Evolutionary conservation across 352 stramenopile genomes (phyloP).

Genomic region (Phytophthora citrophthora): DNA sequence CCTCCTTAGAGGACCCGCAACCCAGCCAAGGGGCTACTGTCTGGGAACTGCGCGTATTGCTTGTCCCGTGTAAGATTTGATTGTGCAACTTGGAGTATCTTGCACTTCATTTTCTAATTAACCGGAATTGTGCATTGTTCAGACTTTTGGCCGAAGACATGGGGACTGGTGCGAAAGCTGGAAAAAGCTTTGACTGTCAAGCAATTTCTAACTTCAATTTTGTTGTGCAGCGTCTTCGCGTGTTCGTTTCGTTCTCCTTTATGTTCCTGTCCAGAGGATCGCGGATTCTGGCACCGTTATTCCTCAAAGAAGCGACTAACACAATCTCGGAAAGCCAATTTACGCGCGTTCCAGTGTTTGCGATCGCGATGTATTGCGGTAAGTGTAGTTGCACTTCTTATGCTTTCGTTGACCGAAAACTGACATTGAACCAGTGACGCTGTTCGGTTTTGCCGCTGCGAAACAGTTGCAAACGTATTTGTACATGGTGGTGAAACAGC

Average conservation of each 20-base stretch:
- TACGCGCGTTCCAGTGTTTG: constrained; percentile 44
- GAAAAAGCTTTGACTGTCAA: background rate
- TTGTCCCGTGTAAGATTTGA: constrained; percentile 63
- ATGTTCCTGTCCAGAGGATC: constrained; percentile 75
- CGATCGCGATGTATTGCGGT: constrained; percentile 73
- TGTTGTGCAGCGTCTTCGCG: constrained; percentile 54
- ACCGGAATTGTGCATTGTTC: constrained; percentile 6
- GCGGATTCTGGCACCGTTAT: constrained; percentile 73
- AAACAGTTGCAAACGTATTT: constrained; percentile 95
- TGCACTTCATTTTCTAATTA: constrained; percentile 6
- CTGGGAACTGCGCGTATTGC: constrained; percentile 72
- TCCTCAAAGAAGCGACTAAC: constrained; percentile 74
- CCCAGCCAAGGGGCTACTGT: constrained; percentile 37
- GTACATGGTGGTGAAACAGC: constrained; percentile 95
- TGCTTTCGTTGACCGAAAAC: background rate
- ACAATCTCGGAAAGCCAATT: constrained; percentile 48
- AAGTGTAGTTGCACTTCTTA: constrained; percentile 7
- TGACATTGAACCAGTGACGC: constrained; percentile 34
- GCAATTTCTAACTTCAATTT: background rate
- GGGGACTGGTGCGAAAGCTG: constrained; percentile 48
- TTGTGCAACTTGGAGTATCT: background rate
- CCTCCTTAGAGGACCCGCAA: constrained; percentile 36
- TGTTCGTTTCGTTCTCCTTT: constrained; percentile 66
- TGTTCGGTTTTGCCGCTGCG: constrained; percentile 82
- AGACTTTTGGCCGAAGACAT: constrained; percentile 84